Evolutionary conservation across 305 asterid species (phyloP).

Genomic region (Fraxinus xanthoxyloides): DNA sequence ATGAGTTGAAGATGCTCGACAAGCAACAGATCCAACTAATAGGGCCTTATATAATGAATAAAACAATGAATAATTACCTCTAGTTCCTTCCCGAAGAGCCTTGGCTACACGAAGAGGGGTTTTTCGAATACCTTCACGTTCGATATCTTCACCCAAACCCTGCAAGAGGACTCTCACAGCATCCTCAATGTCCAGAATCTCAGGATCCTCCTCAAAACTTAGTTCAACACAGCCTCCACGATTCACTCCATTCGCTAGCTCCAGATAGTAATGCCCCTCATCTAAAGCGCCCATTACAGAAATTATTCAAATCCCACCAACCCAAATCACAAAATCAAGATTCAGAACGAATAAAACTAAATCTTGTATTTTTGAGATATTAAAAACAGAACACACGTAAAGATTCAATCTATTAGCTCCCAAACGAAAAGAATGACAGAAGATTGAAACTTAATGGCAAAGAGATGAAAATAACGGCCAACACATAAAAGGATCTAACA

Average conservation of each 20-base stretch:
- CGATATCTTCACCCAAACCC: slow-evolving; percentile 88
- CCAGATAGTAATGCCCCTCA: slow-evolving; percentile 59
- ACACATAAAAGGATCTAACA: slow-evolving; percentile 2
- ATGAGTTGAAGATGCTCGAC: neutral
- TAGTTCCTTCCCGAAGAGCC: slow-evolving; percentile 78
- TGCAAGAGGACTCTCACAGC: slow-evolving; percentile 82
- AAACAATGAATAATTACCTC: slow-evolving; percentile 45
- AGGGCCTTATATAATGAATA: neutral
- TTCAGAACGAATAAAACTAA: neutral
- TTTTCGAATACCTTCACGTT: slow-evolving; percentile 74
- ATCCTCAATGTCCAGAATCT: slow-evolving; percentile 57
- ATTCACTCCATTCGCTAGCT: slow-evolving; percentile 60
- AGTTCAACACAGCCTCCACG: slow-evolving; percentile 46
- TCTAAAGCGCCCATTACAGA: slow-evolving; percentile 80
- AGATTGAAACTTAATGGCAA: slow-evolving; percentile 27
- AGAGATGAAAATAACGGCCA: slow-evolving; percentile 21
- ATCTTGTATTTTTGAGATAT: neutral
- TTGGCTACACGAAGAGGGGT: slow-evolving; percentile 97
- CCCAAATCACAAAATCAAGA: slow-evolving; percentile 25
- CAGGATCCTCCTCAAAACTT: slow-evolving; percentile 50
- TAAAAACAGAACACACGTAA: slow-evolving; percentile 17
- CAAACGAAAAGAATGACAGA: slow-evolving; percentile 19
- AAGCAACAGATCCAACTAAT: neutral
- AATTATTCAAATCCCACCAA: slow-evolving; percentile 19
- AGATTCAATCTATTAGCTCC: slow-evolving; percentile 31